These are phyloP conservation scores for Melanogaster broomeanus DNA, from an alignment of 768 basidiomycete species.

Conservation along the genomic window DNA sequence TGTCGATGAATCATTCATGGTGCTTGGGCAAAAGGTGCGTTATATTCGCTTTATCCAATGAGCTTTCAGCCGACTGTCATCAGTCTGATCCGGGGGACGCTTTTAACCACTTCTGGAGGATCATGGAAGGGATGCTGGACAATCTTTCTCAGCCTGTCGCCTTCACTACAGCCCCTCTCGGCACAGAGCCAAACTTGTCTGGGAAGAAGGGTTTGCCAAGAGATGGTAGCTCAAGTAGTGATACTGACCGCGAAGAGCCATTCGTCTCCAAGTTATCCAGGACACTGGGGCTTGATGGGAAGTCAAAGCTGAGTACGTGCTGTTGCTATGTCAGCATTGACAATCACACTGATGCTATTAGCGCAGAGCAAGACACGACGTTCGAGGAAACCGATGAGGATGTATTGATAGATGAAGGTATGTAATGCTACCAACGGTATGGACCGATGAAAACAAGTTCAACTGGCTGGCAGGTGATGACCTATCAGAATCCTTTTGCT, in stretches of 20 bases:
- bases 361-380: constrained; percentile 17
- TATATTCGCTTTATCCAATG: not conserved
- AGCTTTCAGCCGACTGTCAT: constrained; percentile 4
- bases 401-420: constrained; percentile 65
- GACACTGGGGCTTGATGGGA: constrained; percentile 31
- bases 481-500: constrained; percentile 77
- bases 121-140: constrained; percentile 84
- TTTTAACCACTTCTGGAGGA: constrained; percentile 88
- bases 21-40: constrained; percentile 74
- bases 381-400: constrained; percentile 61
- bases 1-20: constrained; percentile 89
- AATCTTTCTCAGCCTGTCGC: constrained; percentile 80
- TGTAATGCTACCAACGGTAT: constrained; percentile 6
- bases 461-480: constrained; percentile 52
- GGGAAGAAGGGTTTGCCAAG: constrained; percentile 34
- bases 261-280: constrained; percentile 58
- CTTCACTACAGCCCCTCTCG: constrained; percentile 79
- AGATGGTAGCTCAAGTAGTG: constrained; percentile 60
- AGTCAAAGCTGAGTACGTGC: constrained; percentile 21
- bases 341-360: constrained; percentile 9
- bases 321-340: not conserved
- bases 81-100: constrained; percentile 83
- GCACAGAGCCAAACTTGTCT: constrained; percentile 34
- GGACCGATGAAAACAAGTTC: constrained; percentile 2
- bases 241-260: constrained; percentile 69